These are phyloP conservation scores for Ensete glaucum DNA, from an alignment of 176 grass and related monocot species.

Conservation along the genomic window DNA sequence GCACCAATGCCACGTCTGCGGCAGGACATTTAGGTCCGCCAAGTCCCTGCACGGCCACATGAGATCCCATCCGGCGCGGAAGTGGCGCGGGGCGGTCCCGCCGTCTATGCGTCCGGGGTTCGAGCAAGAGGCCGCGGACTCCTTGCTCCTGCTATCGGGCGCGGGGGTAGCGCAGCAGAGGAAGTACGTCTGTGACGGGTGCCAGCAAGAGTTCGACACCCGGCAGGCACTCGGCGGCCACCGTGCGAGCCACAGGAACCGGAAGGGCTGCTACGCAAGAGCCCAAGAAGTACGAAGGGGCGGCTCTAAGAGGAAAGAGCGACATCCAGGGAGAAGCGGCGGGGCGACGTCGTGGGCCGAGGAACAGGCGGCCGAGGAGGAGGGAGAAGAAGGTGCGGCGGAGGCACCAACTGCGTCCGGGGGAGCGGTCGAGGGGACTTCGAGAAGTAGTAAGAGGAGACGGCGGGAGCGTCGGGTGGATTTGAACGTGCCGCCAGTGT, in stretches of 20 bases:
- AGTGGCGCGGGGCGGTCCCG: constrained; percentile 48
- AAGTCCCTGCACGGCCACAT: constrained; percentile 75
- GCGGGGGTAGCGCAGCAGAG: neutral
- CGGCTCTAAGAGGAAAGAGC: neutral
- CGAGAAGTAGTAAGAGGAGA: no score
- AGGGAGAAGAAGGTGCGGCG: no score
- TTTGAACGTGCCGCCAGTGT: no score
- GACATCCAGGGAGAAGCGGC: neutral
- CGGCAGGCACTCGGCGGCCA: constrained; percentile 5
- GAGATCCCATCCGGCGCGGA: constrained; percentile 61
- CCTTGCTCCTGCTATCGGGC: constrained; percentile 26
- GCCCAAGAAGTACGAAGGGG: neutral
- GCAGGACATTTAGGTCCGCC: constrained; percentile 30
- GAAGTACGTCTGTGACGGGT: constrained; percentile 13
- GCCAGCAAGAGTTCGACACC: neutral
- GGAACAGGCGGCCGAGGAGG: no score
- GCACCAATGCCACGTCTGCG: constrained; percentile 43
- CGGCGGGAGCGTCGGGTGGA: no score
- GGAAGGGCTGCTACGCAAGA: constrained; percentile 29
- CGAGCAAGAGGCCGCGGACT: constrained; percentile 13
- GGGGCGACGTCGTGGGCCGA: neutral
- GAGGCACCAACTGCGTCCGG: no score
- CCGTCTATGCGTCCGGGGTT: neutral
- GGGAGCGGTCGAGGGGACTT: no score
- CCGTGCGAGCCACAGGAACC: constrained; percentile 2